Evolutionary conservation across 202 grass and related monocot species (phyloP).

Genomic region (Setaria viridis): DNA sequence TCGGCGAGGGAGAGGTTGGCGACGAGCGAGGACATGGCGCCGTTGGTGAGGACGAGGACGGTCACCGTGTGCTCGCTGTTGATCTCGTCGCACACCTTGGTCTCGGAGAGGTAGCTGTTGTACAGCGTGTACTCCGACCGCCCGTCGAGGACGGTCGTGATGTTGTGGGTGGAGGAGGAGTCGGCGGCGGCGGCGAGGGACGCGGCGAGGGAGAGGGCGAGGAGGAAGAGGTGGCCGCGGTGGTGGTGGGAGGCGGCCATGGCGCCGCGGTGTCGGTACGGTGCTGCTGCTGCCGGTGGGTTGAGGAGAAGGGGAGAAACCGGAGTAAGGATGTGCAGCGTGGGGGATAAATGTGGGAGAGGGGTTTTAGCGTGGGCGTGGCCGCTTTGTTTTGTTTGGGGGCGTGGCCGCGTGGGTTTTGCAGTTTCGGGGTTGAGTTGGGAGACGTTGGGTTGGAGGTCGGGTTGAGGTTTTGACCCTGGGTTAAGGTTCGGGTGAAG

Average conservation of each 20-base stretch:
- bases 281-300: background rate
- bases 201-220: constrained; percentile 33
- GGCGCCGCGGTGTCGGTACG: background rate
- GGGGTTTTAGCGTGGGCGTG: constrained; percentile 34
- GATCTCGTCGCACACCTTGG: constrained; percentile 98
- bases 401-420: constrained; percentile 12
- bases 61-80: constrained; percentile 84
- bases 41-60: constrained; percentile 86
- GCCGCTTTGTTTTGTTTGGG: background rate
- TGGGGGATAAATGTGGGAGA: background rate
- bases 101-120: constrained; percentile 91
- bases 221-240: constrained; percentile 12
- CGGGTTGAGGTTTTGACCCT: constrained; percentile 39
- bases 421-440: background rate
- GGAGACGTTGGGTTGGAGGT: constrained; percentile 1
- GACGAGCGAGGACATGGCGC: constrained; percentile 82
- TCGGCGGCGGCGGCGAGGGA: background rate
- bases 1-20: constrained; percentile 78
- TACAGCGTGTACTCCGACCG: constrained; percentile 83
- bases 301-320: no score
- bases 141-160: constrained; percentile 80
- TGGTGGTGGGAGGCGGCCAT: constrained; percentile 49
- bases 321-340: background rate
- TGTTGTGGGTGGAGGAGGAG: constrained; percentile 63
- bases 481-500: constrained; percentile 28